Evolutionary conservation across 192 early-diverging fungal genomes (phyloP), one percentile per base, ranked within the genome.

Genomic region (Powellomyces hirtus): DNA sequence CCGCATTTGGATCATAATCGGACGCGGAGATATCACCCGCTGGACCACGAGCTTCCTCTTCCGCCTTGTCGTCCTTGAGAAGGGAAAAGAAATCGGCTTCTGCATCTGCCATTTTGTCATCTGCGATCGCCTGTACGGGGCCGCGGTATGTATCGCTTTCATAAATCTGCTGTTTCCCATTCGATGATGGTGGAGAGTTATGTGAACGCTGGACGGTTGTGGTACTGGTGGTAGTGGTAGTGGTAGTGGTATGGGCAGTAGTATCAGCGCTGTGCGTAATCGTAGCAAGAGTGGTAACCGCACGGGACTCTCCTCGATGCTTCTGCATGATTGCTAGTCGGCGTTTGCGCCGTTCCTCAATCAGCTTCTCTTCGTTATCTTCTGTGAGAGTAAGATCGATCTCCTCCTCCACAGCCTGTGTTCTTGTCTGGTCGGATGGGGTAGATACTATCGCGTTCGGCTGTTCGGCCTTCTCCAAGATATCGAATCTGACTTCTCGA

Each of bases 331-430:
- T 93, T 30, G 84, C 90, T 62, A 80, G 79, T 57, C 92, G 81
- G 29, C 89, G 83, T 66, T 84, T 87, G 36, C 93, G 84, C 6
- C 94, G 86, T 80, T 93, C 93, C 68, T 95, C 92, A 62, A 96
- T 89, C 56, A 91, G 59, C 49, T 82, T 77, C 60, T 92, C 86
- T 69, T 94, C 91, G 36, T 93, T 90, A 26, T 84, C 85, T 45
- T 91, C 86, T 10, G 81, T 65, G 22, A 62, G 49, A 26, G 33
- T 33, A 1, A 68, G 10, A 10, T 59, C 56, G 22, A 29, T 18
- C 58, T 67, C 34, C 0, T 4, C 24, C 3, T 16, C 13, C 18
- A 0, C 1, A 22, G 52, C 29, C 18, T 26, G 26, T 55, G 1
- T 26, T 20, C 52, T 2, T 42, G 52, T 1, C 13, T 29, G 52